Evolutionary conservation across 1,139 yeast genomes (phyloP).

Genomic region (Candida gigantensis): DNA sequence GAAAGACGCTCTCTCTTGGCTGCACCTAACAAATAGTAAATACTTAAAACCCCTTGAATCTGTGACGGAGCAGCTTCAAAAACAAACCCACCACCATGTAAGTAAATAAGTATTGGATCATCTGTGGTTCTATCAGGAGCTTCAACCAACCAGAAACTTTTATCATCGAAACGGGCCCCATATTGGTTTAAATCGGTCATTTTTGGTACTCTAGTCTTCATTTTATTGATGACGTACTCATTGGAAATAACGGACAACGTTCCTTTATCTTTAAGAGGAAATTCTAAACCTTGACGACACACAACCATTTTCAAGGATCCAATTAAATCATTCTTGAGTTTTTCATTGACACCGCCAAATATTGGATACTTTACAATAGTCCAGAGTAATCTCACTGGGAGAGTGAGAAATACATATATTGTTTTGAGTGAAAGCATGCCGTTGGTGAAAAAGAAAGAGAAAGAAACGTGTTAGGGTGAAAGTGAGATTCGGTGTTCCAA

Average conservation of each 20-base stretch:
- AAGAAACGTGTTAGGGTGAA: no score
- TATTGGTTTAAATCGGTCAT: conserved; percentile 25
- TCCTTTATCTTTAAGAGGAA: conserved; percentile 13
- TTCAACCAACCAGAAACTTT: conserved; percentile 41
- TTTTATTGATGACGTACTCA: conserved; percentile 9
- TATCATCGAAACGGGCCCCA: conserved; percentile 34
- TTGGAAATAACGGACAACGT: conserved; percentile 5
- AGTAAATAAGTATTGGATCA: conserved; percentile 38
- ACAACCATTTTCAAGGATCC: conserved; percentile 12
- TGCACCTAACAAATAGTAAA: conserved; percentile 31
- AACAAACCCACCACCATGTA: conserved; percentile 50
- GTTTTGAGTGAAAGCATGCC: no score
- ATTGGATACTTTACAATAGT: conserved; percentile 16
- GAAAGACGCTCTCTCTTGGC: conserved; percentile 28
- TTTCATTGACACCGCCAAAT: conserved; percentile 13
- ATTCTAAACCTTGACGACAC: conserved; percentile 10
- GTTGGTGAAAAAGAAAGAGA: no score
- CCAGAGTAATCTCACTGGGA: no score
- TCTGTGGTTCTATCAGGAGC: conserved; percentile 23
- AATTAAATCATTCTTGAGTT: conserved; percentile 8
- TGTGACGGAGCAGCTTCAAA: conserved; percentile 37
- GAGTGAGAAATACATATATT: no score
- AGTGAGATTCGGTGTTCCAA: no score
- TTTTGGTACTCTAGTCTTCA: conserved; percentile 6
- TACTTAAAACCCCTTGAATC: conserved; percentile 29